These are phyloP conservation scores for Nigrospora sphaerica DNA, from an alignment of 2,329 filamentous ascomycete genomes.

Conservation along the genomic window DNA sequence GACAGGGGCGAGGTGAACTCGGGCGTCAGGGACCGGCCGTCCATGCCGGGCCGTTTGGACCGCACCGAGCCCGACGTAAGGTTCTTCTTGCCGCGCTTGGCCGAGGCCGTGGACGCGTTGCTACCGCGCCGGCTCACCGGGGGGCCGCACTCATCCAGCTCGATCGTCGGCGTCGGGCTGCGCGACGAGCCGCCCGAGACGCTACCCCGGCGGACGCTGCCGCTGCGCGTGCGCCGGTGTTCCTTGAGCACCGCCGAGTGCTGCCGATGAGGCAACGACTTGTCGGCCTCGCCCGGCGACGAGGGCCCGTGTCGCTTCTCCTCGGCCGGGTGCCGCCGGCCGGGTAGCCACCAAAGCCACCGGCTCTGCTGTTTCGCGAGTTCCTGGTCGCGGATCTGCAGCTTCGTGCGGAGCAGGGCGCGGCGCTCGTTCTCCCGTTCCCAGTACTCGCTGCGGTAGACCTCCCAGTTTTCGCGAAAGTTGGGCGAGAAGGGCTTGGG, in stretches of 20 bases:
- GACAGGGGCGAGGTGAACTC: slow-evolving; percentile 48
- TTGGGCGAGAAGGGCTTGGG: slow-evolving; percentile 93
- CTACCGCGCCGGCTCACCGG: slow-evolving; percentile 35
- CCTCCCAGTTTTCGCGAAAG: slow-evolving; percentile 95
- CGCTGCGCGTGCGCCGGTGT: slow-evolving; percentile 41
- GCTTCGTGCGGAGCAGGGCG: slow-evolving; percentile 60
- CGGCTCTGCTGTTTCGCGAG: slow-evolving; percentile 61
- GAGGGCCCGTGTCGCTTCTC: slow-evolving; percentile 12
- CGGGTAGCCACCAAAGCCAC: slow-evolving; percentile 84
- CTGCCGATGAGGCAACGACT: slow-evolving; percentile 28
- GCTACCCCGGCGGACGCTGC: slow-evolving; percentile 45
- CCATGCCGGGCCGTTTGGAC: slow-evolving; percentile 34
- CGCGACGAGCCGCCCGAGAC: slow-evolving; percentile 40
- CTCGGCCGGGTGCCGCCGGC: slow-evolving; percentile 38
- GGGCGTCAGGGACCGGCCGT: slow-evolving; percentile 47
- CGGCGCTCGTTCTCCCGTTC: slow-evolving; percentile 91
- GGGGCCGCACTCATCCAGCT: slow-evolving; percentile 15
- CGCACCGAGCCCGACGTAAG: slow-evolving; percentile 28
- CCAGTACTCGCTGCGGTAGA: slow-evolving; percentile 93
- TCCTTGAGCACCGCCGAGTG: slow-evolving; percentile 36
- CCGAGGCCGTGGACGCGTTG: slow-evolving; percentile 37
- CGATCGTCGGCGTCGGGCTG: slow-evolving; percentile 40
- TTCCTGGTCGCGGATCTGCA: slow-evolving; percentile 62
- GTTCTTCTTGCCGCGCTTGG: slow-evolving; percentile 37
- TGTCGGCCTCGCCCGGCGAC: slow-evolving; percentile 21